A percentile compares a stretch with the other conserved stretches of the same genome.
Conservation (phyloP, 164 flowering plant species). For the Euptelea pleiosperma region DNA sequence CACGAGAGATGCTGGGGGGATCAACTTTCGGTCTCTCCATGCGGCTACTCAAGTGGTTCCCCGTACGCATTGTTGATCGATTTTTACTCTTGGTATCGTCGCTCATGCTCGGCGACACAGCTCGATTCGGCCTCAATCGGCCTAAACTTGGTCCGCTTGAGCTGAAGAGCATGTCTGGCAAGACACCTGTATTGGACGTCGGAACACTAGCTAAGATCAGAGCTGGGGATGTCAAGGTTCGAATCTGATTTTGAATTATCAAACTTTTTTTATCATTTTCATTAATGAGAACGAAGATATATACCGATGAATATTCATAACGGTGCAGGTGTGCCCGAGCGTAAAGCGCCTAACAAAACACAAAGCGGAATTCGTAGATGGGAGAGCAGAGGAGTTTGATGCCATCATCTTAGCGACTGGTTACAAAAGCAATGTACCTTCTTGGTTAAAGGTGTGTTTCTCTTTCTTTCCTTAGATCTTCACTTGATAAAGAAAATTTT, state of each 20-base stretch:
- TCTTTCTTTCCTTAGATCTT: neutral
- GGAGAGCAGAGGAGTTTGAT: constrained; percentile 57
- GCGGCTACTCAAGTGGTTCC: constrained; percentile 90
- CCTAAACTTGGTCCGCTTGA: constrained; percentile 77
- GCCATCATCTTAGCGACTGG: constrained; percentile 83
- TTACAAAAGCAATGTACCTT: constrained; percentile 75
- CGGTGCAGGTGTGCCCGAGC: constrained; percentile 48
- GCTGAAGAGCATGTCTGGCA: constrained; percentile 67
- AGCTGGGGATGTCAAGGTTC: constrained; percentile 71
- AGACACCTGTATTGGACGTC: constrained; percentile 88
- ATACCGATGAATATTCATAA: too few species aligned
- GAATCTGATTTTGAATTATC: too few species aligned
- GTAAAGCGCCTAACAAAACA: constrained; percentile 39
- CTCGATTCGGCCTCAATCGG: constrained; percentile 52
- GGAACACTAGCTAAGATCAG: constrained; percentile 85
- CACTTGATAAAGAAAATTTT: too few species aligned
- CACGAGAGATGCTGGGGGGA: constrained; percentile 84
- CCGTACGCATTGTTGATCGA: constrained; percentile 65
- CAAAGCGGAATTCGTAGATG: constrained; percentile 59
- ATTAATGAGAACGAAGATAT: too few species aligned
- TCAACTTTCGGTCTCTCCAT: constrained; percentile 91
- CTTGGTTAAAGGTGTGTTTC: constrained; percentile 71
- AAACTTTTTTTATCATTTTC: too few species aligned
- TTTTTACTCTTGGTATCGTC: constrained; percentile 52
- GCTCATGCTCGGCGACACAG: constrained; percentile 66